phyloP scores from a whole-genome alignment of 2,329 filamentous ascomycete species.

The Fusarium staphyleae region DNA sequence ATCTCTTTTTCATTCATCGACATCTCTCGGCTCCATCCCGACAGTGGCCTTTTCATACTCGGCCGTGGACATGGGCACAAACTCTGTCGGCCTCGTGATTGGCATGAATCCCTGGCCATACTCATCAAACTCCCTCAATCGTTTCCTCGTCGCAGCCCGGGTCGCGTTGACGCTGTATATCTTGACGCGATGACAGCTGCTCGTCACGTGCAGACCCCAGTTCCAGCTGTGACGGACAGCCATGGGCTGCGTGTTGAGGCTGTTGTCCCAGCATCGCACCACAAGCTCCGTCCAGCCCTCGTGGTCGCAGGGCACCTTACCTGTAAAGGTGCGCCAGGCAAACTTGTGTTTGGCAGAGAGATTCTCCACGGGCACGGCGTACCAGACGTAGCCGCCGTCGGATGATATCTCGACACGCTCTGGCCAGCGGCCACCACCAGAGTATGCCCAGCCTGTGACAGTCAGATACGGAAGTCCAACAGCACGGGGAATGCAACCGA shows the following conservation, averaged over 20 bases:
- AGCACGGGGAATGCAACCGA: too few species aligned
- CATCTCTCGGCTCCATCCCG: too few species aligned
- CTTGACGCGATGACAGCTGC: slow-evolving; percentile 65
- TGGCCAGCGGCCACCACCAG: slow-evolving; percentile 65
- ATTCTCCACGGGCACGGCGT: slow-evolving; percentile 65
- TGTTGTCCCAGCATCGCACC: slow-evolving; percentile 67
- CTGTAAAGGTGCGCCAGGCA: slow-evolving; percentile 71
- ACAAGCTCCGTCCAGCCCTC: slow-evolving; percentile 69
- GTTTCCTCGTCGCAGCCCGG: slow-evolving; percentile 55
- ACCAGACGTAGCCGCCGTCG: slow-evolving; percentile 71
- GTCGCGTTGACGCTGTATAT: slow-evolving; percentile 68
- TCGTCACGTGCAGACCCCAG: slow-evolving; percentile 71
- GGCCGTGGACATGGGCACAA: too few species aligned
- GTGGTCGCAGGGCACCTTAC: slow-evolving; percentile 68
- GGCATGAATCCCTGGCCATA: too few species aligned
- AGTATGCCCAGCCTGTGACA: slow-evolving; percentile 65
- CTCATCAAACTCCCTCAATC: too few species aligned
- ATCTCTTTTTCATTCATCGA: too few species aligned
- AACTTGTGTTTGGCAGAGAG: slow-evolving; percentile 68
- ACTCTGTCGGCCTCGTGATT: too few species aligned
- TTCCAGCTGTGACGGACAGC: slow-evolving; percentile 59
- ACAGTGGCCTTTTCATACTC: too few species aligned
- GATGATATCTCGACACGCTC: slow-evolving; percentile 68
- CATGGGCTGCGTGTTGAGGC: slow-evolving; percentile 64
- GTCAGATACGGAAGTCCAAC: neutral